Conservation (phyloP, 2,329 filamentous ascomycete genomes). For the Apiospora rasikravindrae region DNA sequence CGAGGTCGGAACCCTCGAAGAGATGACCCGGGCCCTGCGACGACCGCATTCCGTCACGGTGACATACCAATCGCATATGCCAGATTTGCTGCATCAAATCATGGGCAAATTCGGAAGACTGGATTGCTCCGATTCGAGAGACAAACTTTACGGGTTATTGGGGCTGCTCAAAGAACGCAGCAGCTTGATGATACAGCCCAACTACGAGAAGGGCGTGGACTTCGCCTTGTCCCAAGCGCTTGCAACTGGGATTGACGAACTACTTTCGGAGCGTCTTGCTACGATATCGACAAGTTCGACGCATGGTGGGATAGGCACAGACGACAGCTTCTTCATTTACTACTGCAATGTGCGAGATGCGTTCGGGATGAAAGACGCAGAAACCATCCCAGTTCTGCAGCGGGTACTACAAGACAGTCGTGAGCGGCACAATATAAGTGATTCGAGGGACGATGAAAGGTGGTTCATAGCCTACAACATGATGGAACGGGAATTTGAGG, state of each 20-base stretch:
- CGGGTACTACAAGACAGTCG: neutral
- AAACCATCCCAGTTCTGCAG: conserved; percentile 20
- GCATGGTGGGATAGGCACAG: neutral
- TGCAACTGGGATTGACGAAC: neutral
- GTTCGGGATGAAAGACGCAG: conserved; percentile 22
- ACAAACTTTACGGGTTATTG: conserved; percentile 33
- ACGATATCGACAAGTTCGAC: too few species aligned
- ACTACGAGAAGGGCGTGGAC: conserved; percentile 45
- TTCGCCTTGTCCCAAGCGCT: neutral
- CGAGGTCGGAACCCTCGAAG: conserved; percentile 23
- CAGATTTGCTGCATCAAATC: conserved; percentile 24
- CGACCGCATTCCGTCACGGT: conserved; percentile 18
- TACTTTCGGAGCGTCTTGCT: neutral
- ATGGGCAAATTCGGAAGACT: conserved; percentile 26
- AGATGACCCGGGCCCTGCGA: conserved; percentile 21
- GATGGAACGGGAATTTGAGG: neutral
- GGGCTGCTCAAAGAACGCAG: conserved; percentile 27
- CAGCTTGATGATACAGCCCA: conserved; percentile 49
- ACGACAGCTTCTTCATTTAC: conserved; percentile 19
- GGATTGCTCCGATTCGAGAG: conserved; percentile 28
- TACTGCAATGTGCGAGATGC: conserved; percentile 26
- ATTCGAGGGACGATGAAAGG: neutral
- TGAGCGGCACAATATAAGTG: neutral
- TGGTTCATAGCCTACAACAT: neutral
- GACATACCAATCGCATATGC: conserved; percentile 25